Evolutionary conservation across 108 stramenopile species (phyloP).

Genomic region (Parmales sp.): DNA sequence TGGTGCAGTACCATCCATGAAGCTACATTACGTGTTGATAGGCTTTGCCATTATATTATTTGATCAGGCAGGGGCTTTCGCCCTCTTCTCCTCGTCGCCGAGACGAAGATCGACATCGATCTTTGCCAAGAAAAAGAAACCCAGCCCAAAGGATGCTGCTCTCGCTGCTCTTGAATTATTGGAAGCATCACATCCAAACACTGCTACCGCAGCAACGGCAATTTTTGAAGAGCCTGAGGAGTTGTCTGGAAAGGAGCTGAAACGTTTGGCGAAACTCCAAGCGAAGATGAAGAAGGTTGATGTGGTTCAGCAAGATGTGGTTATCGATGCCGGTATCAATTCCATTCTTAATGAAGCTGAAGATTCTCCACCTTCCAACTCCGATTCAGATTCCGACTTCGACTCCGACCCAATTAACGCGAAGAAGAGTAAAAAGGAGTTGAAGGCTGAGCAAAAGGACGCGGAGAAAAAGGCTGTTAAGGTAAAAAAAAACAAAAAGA

Average conservation of each 20-base stretch:
- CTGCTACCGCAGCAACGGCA: no score
- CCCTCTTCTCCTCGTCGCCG: no score
- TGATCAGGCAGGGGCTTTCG: no score
- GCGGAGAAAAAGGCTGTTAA: conserved; percentile 24
- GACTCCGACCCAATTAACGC: conserved; percentile 19
- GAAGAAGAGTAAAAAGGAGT: conserved; percentile 35
- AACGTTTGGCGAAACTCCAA: conserved; percentile 9
- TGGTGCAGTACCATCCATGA: no score
- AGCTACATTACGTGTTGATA: no score
- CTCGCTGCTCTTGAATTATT: no score
- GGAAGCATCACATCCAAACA: no score
- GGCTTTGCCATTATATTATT: no score
- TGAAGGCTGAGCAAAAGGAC: conserved; percentile 32
- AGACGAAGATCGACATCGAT: no score
- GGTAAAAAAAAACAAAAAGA: background rate
- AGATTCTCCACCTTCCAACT: no score
- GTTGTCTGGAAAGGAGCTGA: conserved; percentile 5
- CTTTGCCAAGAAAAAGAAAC: no score
- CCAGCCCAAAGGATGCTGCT: no score
- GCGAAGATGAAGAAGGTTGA: conserved; percentile 37
- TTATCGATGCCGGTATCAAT: background rate
- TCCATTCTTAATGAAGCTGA: background rate
- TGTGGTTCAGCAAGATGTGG: conserved; percentile 12
- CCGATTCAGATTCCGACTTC: background rate
- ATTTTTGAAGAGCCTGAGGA: conserved; percentile 32